A percentile compares a stretch with the other conserved stretches of the same genome.
These are phyloP conservation scores for Pseudocercospora fijiensis DNA, from an alignment of 2,329 filamentous ascomycete species.

Conservation along the genomic window DNA sequence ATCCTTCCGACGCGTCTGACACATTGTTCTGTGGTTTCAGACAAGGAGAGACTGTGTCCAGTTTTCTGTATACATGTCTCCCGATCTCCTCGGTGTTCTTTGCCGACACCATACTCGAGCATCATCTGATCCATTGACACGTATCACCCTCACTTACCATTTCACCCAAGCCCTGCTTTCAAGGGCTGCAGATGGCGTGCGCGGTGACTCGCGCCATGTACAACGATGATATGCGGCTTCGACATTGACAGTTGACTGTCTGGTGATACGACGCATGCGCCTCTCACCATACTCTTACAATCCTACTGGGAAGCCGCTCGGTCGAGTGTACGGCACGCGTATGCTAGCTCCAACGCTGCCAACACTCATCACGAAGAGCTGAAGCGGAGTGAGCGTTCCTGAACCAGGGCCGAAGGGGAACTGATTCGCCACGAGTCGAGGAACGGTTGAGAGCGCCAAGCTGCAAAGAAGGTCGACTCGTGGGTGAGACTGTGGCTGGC, in stretches of 20 bases:
- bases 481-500: no score
- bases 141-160: conserved; percentile 17
- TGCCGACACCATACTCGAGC: conserved; percentile 11
- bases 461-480: not conserved
- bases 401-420: not conserved
- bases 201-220: conserved; percentile 25
- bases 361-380: not conserved
- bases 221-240: conserved; percentile 24
- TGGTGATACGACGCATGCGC: not conserved
- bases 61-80: conserved; percentile 16
- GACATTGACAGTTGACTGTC: conserved; percentile 17
- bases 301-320: not conserved
- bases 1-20: conserved; percentile 13
- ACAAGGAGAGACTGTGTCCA: conserved; percentile 26
- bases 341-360: not conserved
- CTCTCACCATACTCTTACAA: not conserved
- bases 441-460: not conserved
- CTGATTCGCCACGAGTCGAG: conserved; percentile 1
- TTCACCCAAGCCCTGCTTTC: conserved; percentile 13
- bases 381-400: not conserved
- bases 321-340: not conserved
- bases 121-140: conserved; percentile 7
- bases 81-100: conserved; percentile 9
- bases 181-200: conserved; percentile 22
- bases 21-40: conserved; percentile 21